Conservation (phyloP, 805 yeast species). For the Zygoascus biomembranicola region DNA sequence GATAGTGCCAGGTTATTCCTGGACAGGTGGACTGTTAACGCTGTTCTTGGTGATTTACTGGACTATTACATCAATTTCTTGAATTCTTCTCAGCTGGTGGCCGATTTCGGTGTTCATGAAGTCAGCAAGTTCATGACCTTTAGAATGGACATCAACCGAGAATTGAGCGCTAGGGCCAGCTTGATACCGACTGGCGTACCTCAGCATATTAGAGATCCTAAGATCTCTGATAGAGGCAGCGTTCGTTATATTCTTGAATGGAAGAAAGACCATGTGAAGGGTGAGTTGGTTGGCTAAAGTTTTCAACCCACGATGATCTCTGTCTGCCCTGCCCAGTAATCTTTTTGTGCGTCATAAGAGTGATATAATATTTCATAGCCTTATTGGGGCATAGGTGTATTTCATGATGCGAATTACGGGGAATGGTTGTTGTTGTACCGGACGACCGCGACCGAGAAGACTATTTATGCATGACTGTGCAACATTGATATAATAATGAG, state of each 20-base stretch:
- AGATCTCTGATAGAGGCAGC: conserved; percentile 28
- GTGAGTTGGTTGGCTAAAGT: conserved; percentile 7
- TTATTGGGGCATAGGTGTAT: no score
- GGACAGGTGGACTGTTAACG: conserved; percentile 27
- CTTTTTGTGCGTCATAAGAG: no score
- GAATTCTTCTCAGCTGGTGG: conserved; percentile 42
- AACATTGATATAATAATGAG: no score
- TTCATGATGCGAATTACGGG: no score
- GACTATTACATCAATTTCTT: conserved; percentile 54
- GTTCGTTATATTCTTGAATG: conserved; percentile 25
- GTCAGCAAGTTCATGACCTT: conserved; percentile 13
- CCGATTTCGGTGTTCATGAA: conserved; percentile 8
- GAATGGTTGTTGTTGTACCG: no score
- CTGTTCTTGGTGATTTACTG: conserved; percentile 49
- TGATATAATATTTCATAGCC: no score
- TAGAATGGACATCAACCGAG: conserved; percentile 29
- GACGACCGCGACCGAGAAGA: no score
- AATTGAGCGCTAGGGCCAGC: conserved; percentile 33
- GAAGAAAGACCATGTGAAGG: conserved; percentile 18
- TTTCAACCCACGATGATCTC: no score
- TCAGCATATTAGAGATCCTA: conserved; percentile 17
- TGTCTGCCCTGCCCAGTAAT: no score
- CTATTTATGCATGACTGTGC: no score
- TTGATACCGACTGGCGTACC: neutral
- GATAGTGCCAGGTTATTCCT: conserved; percentile 21